Percentiles rank a stretch among this genome's conserved stretches.
Evolutionary conservation across 179 eudicot species (phyloP).

Genomic region (Nepenthes alata): DNA sequence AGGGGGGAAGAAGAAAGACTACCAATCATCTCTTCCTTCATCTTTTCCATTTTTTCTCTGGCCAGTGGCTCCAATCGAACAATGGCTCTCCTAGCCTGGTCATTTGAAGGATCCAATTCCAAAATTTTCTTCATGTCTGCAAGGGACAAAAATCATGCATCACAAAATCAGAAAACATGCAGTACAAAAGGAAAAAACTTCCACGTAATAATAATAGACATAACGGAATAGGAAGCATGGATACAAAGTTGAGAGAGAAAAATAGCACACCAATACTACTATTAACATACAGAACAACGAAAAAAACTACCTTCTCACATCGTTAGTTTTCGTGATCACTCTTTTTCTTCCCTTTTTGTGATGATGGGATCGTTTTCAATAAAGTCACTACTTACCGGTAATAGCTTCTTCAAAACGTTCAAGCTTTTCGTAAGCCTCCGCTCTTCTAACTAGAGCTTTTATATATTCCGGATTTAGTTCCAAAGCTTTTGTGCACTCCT

Average conservation of each 20-base stretch:
- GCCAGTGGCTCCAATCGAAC: conserved; percentile 83
- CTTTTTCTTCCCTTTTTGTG: no score
- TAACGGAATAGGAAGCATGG: no score
- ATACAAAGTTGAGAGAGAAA: background rate
- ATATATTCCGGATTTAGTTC: conserved; percentile 68
- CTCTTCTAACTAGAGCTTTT: conserved; percentile 75
- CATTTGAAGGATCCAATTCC: conserved; percentile 71
- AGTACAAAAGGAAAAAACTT: background rate
- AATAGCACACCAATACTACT: background rate
- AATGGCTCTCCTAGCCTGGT: conserved; percentile 58
- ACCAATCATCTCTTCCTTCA: conserved; percentile 99
- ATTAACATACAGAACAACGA: background rate
- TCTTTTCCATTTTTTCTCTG: conserved; percentile 73
- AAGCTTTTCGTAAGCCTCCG: conserved; percentile 86
- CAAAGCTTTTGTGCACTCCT: conserved; percentile 87
- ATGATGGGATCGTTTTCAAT: background rate
- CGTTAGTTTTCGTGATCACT: no score
- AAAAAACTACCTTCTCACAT: background rate
- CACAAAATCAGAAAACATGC: background rate
- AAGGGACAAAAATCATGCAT: background rate
- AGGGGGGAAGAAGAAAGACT: background rate
- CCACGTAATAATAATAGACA: no score
- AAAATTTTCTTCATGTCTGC: conserved; percentile 67
- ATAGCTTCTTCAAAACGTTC: conserved; percentile 89
- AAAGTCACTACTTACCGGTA: conserved; percentile 42